Base-by-base conservation (phyloP, 148 eudicot genomes). In the Silene latifolia region DNA sequence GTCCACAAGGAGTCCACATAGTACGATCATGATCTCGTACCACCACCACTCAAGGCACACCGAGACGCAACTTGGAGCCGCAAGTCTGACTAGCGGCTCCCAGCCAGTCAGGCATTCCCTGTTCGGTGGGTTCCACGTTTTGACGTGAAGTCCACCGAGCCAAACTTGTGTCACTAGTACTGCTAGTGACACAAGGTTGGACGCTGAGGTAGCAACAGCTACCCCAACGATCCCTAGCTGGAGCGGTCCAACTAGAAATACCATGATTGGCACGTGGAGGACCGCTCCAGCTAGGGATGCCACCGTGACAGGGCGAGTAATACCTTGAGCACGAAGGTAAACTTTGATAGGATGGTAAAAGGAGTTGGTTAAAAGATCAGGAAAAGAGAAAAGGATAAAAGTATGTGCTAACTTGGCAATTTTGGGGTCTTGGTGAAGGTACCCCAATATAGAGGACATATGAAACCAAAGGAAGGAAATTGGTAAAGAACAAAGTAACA, bases 31-130 rank as follows among this genome's bases (percentile, higher is more conserved):
- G 83, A 92, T 88, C 89, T 92, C 97, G 20, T 91, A 91, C 97
- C 97, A 91, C 97, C 97, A 91, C 97, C 97, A 91, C 83, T 91
- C 97, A 7, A 92, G 77, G 27, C 97, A 92, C 5, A 92, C 97
- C 0, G 97, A 88, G 0, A 85, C 81, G 44, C 97, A 92, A 80
- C 97, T 92, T 32, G 97, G 97, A 29, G 85, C 93, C 2, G 97
- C 96, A 0, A 92, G 75, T 18, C 73, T 69, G 0, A 90, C 77
- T 0, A 92, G 82, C 54, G 89, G 91, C 63, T 67, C 82, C 97
- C 97, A 92, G 53, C 90, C 91, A 7, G 83, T 76, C 17, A 92
- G 23, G 12, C 91, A 92, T 58, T 87, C 86, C n/a, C 72, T 73
- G 79, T 81, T 89, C 7, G 89, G 93, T 1, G 80, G 80, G 17